Percentiles rank a stretch among this genome's conserved stretches.
Conservation (phyloP, 148 eudicot species). For the Simmondsia chinensis region DNA sequence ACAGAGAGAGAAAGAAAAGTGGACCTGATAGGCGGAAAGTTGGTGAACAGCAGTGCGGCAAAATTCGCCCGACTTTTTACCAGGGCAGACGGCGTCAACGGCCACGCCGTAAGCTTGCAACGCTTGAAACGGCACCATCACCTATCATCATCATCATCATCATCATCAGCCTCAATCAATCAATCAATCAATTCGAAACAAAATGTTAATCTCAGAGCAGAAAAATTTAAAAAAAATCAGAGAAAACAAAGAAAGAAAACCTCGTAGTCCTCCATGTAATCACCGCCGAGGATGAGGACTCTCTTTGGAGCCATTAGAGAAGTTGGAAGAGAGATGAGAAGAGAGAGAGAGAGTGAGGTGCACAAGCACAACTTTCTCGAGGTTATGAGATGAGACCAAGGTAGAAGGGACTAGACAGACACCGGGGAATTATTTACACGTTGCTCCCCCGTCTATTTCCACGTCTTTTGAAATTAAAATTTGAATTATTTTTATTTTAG, state of each 20-base stretch:
- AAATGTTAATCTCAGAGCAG: neutral
- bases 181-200: neutral
- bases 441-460: too few species aligned
- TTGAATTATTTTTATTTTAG: too few species aligned
- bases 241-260: constrained; percentile 12
- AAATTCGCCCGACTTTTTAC: constrained; percentile 77
- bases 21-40: constrained; percentile 51
- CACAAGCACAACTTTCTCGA: too few species aligned
- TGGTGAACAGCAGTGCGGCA: constrained; percentile 90
- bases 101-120: constrained; percentile 74
- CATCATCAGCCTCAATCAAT: neutral
- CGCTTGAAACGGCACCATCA: constrained; percentile 98
- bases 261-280: constrained; percentile 91
- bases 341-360: too few species aligned
- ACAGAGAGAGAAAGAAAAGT: neutral
- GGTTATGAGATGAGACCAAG: too few species aligned
- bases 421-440: too few species aligned
- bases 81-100: constrained; percentile 93
- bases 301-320: constrained; percentile 33
- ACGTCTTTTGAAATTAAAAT: too few species aligned
- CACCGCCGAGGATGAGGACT: constrained; percentile 75
- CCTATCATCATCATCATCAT: constrained; percentile 25
- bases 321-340: too few species aligned
- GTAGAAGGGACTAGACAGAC: too few species aligned
- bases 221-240: neutral